Evolutionary conservation across 441 rosid species (phyloP), one percentile per base, ranked within the genome.

Genomic region (Mallotus japonicus): DNA sequence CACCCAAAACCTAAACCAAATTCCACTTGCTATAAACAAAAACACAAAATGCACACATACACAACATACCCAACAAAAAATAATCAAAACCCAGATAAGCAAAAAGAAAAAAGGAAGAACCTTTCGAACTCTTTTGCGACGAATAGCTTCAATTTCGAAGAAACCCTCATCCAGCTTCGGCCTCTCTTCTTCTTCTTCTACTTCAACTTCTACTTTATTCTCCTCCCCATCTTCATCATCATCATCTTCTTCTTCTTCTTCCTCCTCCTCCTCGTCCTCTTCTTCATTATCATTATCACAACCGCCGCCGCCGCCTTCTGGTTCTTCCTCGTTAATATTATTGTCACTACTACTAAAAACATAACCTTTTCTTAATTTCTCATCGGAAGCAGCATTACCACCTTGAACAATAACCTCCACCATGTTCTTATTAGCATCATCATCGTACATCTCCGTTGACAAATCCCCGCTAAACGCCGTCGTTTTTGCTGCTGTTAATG

Each of bases 91-190:
- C 19, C 19, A 54, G 6, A 54, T 50, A 54, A 54, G 13, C 11
- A 15, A 17, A 11, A 2, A 22, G 22, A 57, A 17, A 44, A 61
- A 70, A 32, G 40, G 62, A 32, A 62, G 13, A 47, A 74, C 99
- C 94, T 96, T 96, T 66, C 98, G 86, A 62, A 91, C 79, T 76
- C 98, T 81, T 85, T 87, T 91, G 16, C 98, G 91, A 51, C 98
- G 96, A 78, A 96, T 92, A 67, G 96, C 96, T 85, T 96, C 98
- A 72, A 96, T 96, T 85, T 96, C 99, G 73, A 64, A 96, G 83
- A 82, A 96, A 46, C 96, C 99, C 70, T 96, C 99, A 44, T 86
- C 98, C 0, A 94, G 95, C 80, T 89, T 92, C 24, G 95, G 86
- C 76, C 93, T 80, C 49, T 92, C 93, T 37, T 84, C 91, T 47